Base-by-base conservation (phyloP, 495 filamentous ascomycete species). In the Aspergillus diversus region DNA sequence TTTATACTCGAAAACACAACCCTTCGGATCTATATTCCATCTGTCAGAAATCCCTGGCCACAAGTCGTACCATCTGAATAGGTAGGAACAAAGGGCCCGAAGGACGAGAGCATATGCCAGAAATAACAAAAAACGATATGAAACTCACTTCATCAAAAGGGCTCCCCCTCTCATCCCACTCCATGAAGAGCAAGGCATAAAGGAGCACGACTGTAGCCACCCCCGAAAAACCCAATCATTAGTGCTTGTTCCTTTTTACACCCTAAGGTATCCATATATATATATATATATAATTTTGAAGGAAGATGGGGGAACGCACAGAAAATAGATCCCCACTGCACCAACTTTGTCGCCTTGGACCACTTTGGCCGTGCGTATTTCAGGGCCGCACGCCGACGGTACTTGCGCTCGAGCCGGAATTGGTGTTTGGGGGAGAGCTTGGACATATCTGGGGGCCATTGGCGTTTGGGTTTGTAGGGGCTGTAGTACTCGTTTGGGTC, bases 401-500 rank as follows among this genome's bases (percentile, higher is more conserved):
- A 91, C 62, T 87, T 84, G 59, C 87, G 75, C 60, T 81, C 78
- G 32, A 79, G 74, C 5, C 88, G 85, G 76, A 98, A 95, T 72
- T 97, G 90, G 67, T 98, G 88, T 71, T 90, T 92, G 15, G 79
- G 75, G 5, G 88, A 86, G 54, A 99, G 84, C 70, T 90, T 89
- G 54, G 78, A 77, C 81, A 98, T 92, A 74, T 97, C 92, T 3
- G 95, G 95, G 21, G 95, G 95, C 96, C 96, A 99, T 73, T 86
- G 75, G 62, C 88, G 89, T 73, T 93, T 92, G n/a, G 91, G 89
- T 72, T 86, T 87, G 83, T 90, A 93, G 1, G 79, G 84, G 65
- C 84, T 88, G 63, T 79, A 77, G 55, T 73, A 69, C 35, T 60
- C 70, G 31, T 70, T 68, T 58, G 58, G 35, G 15, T 68, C 48